Evolutionary conservation across 345 rosid species (phyloP), one percentile per base, ranked within the genome.

Genomic region (Aquilaria yunnanensis): DNA sequence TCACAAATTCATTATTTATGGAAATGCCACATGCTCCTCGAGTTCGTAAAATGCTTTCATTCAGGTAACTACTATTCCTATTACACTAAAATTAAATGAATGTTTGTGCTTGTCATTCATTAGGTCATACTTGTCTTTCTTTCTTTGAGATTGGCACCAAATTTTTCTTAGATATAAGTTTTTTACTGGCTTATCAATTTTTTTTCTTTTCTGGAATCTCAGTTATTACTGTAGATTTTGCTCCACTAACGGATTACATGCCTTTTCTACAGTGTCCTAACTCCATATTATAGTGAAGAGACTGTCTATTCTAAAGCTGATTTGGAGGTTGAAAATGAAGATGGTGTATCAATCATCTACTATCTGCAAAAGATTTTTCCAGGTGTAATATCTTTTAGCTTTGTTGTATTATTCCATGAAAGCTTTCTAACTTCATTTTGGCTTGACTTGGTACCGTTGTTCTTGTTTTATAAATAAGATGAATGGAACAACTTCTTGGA

Each of bases 401-500:
- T 47, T 16, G 59, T 14, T 6, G 53, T 49, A 32, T 50, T 34
- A 8, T 33, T 51, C 30, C 14, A 50, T 67, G 61, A 23, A 50
- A 9, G 53, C 43, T 37, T 31, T 30, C 23, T 52, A 53, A 53
- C 32, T 50, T 54, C 55, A 32, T 75, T 56, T 70, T 14, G 41
- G 59, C 51, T 54, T 30, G 53, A 57, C 43, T 54, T 12, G 32
- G 60, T 60, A 7, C 14, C 10, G 57, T 62, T 63, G 46, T 14
- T 56, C 16, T 64, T 37, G 43, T 37, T 37, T 37, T 5, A 37
- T 37, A 5, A 4, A 9, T 67, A 73, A 94, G 99, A 94, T 73
- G 99, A 94, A 73, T 94, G 97, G 99, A 89, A 83, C 51, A 90
- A 90, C 81, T 88, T 94, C 76, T 81, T 85, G 86, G 99, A 90